Evolutionary conservation across 2,329 filamentous ascomycete genomes (phyloP).

Genomic region (Triangularia setosa): DNA sequence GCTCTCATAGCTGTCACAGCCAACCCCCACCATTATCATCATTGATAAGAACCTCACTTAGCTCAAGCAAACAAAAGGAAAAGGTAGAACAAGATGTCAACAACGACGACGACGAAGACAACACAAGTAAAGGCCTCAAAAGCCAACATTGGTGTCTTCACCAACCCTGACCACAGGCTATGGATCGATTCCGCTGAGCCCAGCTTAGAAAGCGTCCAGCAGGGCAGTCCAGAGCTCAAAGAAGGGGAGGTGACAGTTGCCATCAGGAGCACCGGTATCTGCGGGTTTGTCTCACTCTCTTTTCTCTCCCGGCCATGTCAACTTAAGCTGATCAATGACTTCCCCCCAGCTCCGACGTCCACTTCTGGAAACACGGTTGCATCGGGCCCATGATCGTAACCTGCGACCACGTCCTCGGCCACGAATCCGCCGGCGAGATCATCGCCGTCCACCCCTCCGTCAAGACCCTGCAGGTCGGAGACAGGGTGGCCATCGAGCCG

Average conservation of each 20-base stretch:
- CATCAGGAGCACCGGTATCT: slow-evolving; percentile 92
- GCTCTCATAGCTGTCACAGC: neutral
- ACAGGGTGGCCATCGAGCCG: slow-evolving; percentile 90
- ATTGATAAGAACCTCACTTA: slow-evolving; percentile 1
- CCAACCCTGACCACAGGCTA: slow-evolving; percentile 85
- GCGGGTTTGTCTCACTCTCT: slow-evolving; percentile 56
- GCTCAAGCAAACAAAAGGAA: slow-evolving; percentile 3
- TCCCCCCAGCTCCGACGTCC: slow-evolving; percentile 71
- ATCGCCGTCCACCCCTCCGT: slow-evolving; percentile 81
- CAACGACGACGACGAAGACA: slow-evolving; percentile 12
- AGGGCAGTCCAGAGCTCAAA: slow-evolving; percentile 59
- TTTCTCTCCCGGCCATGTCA: neutral
- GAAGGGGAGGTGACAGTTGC: slow-evolving; percentile 82
- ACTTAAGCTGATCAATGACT: slow-evolving; percentile 19
- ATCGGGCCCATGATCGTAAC: slow-evolving; percentile 95
- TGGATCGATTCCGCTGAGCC: slow-evolving; percentile 82
- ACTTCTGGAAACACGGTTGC: slow-evolving; percentile 95
- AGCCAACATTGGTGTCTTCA: slow-evolving; percentile 93
- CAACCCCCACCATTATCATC: neutral
- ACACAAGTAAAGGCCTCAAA: slow-evolving; percentile 44
- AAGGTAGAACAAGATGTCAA: neutral
- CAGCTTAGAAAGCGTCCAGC: slow-evolving; percentile 67
- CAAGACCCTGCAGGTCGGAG: slow-evolving; percentile 71
- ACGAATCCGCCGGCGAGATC: slow-evolving; percentile 84
- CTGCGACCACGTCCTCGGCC: slow-evolving; percentile 85